Conservation (phyloP, 345 rosid species). For the Citrus inodora region DNA sequence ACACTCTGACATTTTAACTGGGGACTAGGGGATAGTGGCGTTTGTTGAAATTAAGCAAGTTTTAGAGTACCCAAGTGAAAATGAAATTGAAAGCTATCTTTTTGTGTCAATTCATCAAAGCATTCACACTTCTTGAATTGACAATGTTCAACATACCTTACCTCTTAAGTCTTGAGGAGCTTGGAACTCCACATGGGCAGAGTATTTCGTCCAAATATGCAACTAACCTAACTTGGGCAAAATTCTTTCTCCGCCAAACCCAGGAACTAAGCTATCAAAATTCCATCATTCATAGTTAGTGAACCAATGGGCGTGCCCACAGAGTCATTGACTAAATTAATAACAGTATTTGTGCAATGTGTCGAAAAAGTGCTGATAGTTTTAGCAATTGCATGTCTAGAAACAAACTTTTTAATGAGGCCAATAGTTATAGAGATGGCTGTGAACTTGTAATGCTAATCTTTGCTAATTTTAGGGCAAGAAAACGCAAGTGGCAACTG, state of each 20-base stretch:
- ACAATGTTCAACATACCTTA: neutral
- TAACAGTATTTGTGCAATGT: neutral
- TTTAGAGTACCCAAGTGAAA: slow-evolving; percentile 9
- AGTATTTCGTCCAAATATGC: neutral
- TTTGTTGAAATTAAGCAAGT: neutral
- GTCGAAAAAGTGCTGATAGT: neutral
- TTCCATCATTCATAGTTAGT: neutral
- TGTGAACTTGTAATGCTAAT: neutral
- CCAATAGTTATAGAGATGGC: neutral
- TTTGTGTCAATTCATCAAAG: neutral
- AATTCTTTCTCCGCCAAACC: neutral
- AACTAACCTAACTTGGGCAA: neutral
- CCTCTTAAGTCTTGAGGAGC: neutral
- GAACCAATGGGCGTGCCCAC: neutral
- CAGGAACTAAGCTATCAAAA: neutral
- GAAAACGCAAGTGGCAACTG: neutral
- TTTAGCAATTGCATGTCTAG: slow-evolving; percentile 1
- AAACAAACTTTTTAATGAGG: neutral
- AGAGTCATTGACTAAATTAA: neutral
- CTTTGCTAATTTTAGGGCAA: neutral
- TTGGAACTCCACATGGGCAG: neutral
- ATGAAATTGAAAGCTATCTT: slow-evolving; percentile 3
- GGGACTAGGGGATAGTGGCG: neutral
- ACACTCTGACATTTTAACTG: neutral
- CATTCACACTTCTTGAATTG: slow-evolving; percentile 1